Base-by-base conservation (phyloP, 2,329 filamentous ascomycete genomes). In the Chaetomiaceae sp. region DNA sequence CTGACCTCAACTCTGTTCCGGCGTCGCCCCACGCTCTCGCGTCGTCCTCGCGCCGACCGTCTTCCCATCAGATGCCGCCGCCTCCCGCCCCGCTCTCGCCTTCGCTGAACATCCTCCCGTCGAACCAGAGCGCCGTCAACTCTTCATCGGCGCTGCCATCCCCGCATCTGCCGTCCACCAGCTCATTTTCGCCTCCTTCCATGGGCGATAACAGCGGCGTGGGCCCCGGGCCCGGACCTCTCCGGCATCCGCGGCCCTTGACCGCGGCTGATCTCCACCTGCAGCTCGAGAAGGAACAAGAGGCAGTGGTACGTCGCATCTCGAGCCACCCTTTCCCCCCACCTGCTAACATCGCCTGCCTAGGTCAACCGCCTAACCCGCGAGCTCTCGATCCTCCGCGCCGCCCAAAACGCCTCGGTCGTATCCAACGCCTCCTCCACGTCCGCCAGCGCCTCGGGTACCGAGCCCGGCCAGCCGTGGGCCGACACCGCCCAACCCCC, bases 211-310 rank as follows among this genome's bases (percentile, higher is more conserved):
- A 72, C 53, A 69, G 74, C 1, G 76, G 73, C 14, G 76, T 81
- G 42, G 77, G 75, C 25, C 67, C 74, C 29, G 83, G 83, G 0
- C 82, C 83, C 52, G 88, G 87, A 0, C 91, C 92, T 4, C 73
- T 95, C 63, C 83, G 92, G 58, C 91, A 96, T 68, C 91, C 92
- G 6, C 82, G 89, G 33, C 91, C 91, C 3, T 74, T 96, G 68
- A 96, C 92, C 0, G 85, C 90, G 1, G 88, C 90, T 3, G 92
- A 97, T 69, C 78, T 97, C 57, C 91, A 96, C 69, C 78, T 88
- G 55, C 84, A 96, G 72, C 78, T 96, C 23, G 92, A 97, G 71
- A 94, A 95, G 70, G 92, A 97, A 68, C 91, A 97, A 64, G 92
- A 97, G 71, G 89, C 91, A 33, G 87, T 96, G 64, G 91, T 94